Evolutionary conservation across 306 rosid species (phyloP), one percentile per base, ranked within the genome.

Genomic region (Erythrophleum fordii): DNA sequence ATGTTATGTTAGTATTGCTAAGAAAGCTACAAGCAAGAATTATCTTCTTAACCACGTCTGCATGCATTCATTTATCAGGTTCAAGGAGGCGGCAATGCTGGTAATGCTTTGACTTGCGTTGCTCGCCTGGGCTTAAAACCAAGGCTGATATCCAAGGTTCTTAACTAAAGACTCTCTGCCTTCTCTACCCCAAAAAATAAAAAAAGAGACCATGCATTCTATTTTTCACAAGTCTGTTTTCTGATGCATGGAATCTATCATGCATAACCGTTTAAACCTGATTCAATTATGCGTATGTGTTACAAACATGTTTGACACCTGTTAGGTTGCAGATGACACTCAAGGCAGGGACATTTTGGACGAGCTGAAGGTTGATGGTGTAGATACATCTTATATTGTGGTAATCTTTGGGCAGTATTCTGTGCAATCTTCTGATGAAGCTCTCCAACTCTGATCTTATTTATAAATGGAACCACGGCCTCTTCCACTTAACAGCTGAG

Each of bases 41-140:
- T 62, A n/a, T 31, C 16, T 7, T 16, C 16, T 23, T 53, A 45
- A 34, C 16, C 11, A 5, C 14, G 37, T 10, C 28, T 39, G 16
- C 37, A 20, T 78, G 69, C 35, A 48, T 68, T 77, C 28, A 41
- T 75, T 80, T 82, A 74, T 81, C 84, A 95, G 99, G 91, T 93
- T 82, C 90, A 92, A 87, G 99, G 99, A 76, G 99, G 99, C 83
- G 99, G 99, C 44, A 95, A 93, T 80, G 90, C 84, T 0, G 96
- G 93, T 35, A 93, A 95, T 85, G 92, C 98, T 75, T 85, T 88
- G 37, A 91, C 97, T 29, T 93, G 97, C 51, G 90, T 85, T 39
- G 90, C 98, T 87, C 93, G 98, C 22, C 83, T 96, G 90, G 99
- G 98, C 72, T 72, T 96, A 51, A 88, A 64, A 20, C 87, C 98